These are phyloP conservation scores for Boletus mariae DNA, from an alignment of 1,284 basidiomycete species.

Conservation along the genomic window DNA sequence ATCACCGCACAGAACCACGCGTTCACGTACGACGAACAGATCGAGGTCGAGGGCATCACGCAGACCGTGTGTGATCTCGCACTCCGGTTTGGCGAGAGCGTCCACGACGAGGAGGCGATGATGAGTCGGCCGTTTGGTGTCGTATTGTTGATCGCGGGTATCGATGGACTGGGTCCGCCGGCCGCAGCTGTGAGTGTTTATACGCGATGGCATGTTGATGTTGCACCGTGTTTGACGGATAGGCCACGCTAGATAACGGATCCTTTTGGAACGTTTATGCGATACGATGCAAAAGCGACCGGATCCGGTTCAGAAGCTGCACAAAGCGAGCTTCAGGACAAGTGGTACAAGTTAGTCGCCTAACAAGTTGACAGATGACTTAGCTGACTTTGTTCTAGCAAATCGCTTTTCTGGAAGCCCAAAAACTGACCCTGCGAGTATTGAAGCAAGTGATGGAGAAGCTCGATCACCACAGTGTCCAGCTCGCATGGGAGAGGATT, in stretches of 20 bases:
- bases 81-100: slow-evolving; percentile 96
- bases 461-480: slow-evolving; percentile 89
- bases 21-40: slow-evolving; percentile 96
- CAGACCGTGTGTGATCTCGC: slow-evolving; percentile 99
- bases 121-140: slow-evolving; percentile 91
- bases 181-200: slow-evolving; percentile 76
- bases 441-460: slow-evolving; percentile 99
- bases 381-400: slow-evolving; percentile 48
- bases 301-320: slow-evolving; percentile 98
- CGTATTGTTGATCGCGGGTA: slow-evolving; percentile 78
- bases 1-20: slow-evolving; percentile 94
- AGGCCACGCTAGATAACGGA: slow-evolving; percentile 75
- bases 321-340: slow-evolving; percentile 95
- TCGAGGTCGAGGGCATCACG: slow-evolving; percentile 95
- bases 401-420: slow-evolving; percentile 91
- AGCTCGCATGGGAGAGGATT: slow-evolving; percentile 83
- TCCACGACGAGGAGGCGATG: slow-evolving; percentile 97
- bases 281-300: slow-evolving; percentile 98
- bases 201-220: background rate
- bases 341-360: slow-evolving; percentile 84
- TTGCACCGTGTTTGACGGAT: background rate
- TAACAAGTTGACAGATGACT: background rate
- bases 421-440: slow-evolving; percentile 82
- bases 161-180: slow-evolving; percentile 80
- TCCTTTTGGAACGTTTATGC: slow-evolving; percentile 97